These are phyloP conservation scores for Gossypium raimondii DNA, from an alignment of 345 rosid species.

Conservation along the genomic window DNA sequence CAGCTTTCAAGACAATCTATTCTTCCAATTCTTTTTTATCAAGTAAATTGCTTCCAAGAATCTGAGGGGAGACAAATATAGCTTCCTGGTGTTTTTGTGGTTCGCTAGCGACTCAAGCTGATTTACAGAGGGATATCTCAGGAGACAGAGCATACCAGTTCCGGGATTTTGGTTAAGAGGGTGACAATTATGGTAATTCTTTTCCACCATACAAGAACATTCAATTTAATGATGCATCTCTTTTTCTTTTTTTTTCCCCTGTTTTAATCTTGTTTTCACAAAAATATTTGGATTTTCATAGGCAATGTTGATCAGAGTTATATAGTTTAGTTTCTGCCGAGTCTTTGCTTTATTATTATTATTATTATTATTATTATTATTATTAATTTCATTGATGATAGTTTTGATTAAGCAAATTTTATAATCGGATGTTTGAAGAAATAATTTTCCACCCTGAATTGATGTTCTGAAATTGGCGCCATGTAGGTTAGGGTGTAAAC, in stretches of 20 bases:
- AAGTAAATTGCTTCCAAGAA: neutral
- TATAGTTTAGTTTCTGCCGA: neutral
- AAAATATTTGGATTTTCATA: neutral
- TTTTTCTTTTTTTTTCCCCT: conserved; percentile 6
- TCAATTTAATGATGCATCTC: conserved; percentile 17
- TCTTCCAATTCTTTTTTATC: conserved; percentile 8
- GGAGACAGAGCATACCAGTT: neutral
- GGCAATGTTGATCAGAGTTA: conserved; percentile 22
- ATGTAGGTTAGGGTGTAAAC: neutral
- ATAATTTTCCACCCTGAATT: neutral
- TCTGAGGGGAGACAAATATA: conserved; percentile 6
- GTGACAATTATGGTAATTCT: conserved; percentile 16
- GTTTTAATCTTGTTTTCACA: too few species aligned
- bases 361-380: neutral
- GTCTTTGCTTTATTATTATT: neutral
- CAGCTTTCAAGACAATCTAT: conserved; percentile 14
- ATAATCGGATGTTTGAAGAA: neutral
- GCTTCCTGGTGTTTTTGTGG: neutral
- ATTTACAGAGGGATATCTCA: neutral
- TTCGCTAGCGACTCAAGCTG: neutral
- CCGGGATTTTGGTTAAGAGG: neutral
- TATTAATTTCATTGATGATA: neutral
- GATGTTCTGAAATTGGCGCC: neutral
- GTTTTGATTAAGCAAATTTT: neutral
- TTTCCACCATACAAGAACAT: conserved; percentile 19